phyloP scores from a whole-genome alignment of 441 rosid genomes.

The Pelargonium citronellum region DNA sequence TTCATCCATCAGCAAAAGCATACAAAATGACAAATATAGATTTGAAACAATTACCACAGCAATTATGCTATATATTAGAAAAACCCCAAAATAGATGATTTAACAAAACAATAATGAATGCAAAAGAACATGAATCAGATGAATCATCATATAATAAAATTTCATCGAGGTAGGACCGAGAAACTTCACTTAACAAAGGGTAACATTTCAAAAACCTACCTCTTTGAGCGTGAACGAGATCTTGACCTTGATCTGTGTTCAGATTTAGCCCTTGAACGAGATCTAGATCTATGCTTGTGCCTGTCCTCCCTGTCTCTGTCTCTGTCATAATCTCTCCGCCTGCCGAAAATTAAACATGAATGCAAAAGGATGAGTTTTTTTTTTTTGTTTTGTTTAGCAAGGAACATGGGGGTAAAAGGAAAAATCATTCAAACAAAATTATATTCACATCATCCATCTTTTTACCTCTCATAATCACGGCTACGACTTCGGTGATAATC shows the following conservation, averaged over 20 bases:
- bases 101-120: no score
- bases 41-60: neutral
- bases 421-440: neutral
- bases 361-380: conserved; percentile 1
- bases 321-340: conserved; percentile 69
- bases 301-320: conserved; percentile 54
- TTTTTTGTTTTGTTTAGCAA: neutral
- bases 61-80: neutral
- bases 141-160: no score
- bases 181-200: neutral
- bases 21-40: neutral
- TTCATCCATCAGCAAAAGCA: neutral
- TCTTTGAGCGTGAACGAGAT: conserved; percentile 72
- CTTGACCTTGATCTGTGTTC: conserved; percentile 68
- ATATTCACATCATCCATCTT: neutral
- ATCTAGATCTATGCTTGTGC: conserved; percentile 49
- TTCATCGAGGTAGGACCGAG: neutral
- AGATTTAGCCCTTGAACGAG: conserved; percentile 58
- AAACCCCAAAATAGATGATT: no score
- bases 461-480: conserved; percentile 27
- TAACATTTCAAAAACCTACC: conserved; percentile 33
- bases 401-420: neutral
- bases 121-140: no score
- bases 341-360: conserved; percentile 15
- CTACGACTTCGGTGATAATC: conserved; percentile 21